Evolutionary conservation across 2,329 filamentous ascomycete species (phyloP).

Genomic region (Phyllosticta paracitricarpa): DNA sequence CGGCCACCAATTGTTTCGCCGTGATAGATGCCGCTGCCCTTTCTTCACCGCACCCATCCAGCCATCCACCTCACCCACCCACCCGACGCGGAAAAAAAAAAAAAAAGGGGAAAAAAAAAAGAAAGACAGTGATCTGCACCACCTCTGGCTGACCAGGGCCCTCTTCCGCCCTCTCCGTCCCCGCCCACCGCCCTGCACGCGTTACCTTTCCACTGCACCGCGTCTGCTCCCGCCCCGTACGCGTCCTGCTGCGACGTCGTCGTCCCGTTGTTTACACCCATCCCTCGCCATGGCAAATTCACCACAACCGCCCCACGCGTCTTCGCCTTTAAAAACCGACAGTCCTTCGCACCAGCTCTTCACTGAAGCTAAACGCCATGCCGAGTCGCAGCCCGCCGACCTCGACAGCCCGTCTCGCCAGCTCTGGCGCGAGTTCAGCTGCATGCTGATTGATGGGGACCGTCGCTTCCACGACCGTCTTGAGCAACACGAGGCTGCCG

Average conservation of each 20-base stretch:
- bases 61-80: neutral
- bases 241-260: neutral
- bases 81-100: too few species aligned
- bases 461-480: slow-evolving; percentile 47
- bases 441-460: slow-evolving; percentile 33
- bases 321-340: slow-evolving; percentile 2
- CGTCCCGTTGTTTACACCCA: neutral
- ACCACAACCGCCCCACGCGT: neutral
- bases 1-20: neutral
- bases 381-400: neutral
- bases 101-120: neutral
- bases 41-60: neutral
- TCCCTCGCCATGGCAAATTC: neutral
- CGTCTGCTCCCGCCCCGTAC: neutral
- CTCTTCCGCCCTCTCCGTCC: neutral
- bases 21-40: neutral
- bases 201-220: neutral
- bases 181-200: neutral
- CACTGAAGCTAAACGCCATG: neutral
- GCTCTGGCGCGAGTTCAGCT: slow-evolving; percentile 32
- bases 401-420: slow-evolving; percentile 25
- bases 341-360: slow-evolving; percentile 4
- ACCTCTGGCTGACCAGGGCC: neutral
- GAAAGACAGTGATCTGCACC: neutral
- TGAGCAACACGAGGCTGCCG: slow-evolving; percentile 48